Conservation (phyloP, 2,329 filamentous ascomycete species). For the Botrytis hyacinthi region DNA sequence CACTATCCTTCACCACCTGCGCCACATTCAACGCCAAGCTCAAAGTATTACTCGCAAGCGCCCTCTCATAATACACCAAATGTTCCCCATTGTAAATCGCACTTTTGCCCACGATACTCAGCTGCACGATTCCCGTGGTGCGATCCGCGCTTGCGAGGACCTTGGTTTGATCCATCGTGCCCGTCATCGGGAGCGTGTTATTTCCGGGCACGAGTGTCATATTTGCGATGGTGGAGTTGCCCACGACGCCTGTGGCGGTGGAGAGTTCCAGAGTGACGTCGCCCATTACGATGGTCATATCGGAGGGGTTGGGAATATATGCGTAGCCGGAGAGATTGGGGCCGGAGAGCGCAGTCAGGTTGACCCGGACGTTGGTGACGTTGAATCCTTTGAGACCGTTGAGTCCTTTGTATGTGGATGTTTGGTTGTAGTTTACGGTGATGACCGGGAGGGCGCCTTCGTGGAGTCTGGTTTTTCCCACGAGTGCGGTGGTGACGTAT, state of each 20-base stretch:
- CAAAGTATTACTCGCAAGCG: slow-evolving; percentile 48
- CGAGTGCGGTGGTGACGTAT: slow-evolving; percentile 48
- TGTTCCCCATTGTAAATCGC: slow-evolving; percentile 49
- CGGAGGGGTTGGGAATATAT: slow-evolving; percentile 58
- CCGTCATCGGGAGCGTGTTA: slow-evolving; percentile 51
- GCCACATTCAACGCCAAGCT: slow-evolving; percentile 46
- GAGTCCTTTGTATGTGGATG: slow-evolving; percentile 57
- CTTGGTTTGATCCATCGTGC: slow-evolving; percentile 45
- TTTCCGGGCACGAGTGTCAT: slow-evolving; percentile 53
- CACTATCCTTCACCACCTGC: slow-evolving; percentile 36
- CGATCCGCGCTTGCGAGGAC: slow-evolving; percentile 37
- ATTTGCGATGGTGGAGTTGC: slow-evolving; percentile 49
- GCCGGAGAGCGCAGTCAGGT: slow-evolving; percentile 41
- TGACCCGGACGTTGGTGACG: slow-evolving; percentile 48
- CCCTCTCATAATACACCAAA: slow-evolving; percentile 51
- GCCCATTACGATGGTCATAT: slow-evolving; percentile 55
- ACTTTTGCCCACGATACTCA: slow-evolving; percentile 50
- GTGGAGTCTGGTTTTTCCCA: slow-evolving; percentile 52
- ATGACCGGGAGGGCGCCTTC: slow-evolving; percentile 49
- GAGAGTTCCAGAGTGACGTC: slow-evolving; percentile 55
- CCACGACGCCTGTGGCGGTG: slow-evolving; percentile 45
- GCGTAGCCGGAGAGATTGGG: slow-evolving; percentile 55
- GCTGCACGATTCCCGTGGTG: slow-evolving; percentile 47
- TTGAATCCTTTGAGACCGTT: slow-evolving; percentile 54
- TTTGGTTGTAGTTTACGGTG: slow-evolving; percentile 54